phyloP scores from a whole-genome alignment of 805 yeast genomes.

The Yarrowia hollandica region DNA sequence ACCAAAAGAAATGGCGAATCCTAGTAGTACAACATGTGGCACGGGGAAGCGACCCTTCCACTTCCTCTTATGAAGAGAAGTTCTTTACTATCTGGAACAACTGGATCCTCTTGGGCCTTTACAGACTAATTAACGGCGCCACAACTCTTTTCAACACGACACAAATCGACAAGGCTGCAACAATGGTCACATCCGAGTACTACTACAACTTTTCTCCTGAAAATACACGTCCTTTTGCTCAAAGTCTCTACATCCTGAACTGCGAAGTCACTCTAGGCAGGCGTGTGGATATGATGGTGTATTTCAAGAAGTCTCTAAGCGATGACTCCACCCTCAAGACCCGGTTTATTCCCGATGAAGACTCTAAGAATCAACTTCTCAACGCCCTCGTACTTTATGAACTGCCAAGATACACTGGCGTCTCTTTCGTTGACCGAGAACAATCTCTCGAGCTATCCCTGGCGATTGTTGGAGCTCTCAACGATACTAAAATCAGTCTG shows the following conservation, averaged over 20 bases:
- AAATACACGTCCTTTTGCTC: neutral
- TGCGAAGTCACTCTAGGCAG: conserved; percentile 16
- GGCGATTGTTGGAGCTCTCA: conserved; percentile 13
- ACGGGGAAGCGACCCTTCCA: neutral
- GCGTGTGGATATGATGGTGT: neutral
- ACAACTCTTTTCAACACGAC: conserved; percentile 13
- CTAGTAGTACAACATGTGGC: conserved; percentile 3
- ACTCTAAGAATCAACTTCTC: conserved; percentile 3
- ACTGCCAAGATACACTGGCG: conserved; percentile 30
- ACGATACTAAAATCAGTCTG: conserved; percentile 8
- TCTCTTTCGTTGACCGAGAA: neutral
- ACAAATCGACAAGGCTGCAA: conserved; percentile 24
- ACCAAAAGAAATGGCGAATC: conserved; percentile 23
- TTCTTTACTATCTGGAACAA: conserved; percentile 14
- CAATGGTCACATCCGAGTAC: neutral
- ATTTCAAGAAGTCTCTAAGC: neutral
- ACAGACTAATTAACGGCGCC: conserved; percentile 12
- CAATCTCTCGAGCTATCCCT: conserved; percentile 11
- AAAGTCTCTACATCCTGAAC: conserved; percentile 1
- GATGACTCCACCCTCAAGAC: neutral
- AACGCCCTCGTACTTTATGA: conserved; percentile 27
- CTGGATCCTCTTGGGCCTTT: conserved; percentile 11
- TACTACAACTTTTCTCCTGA: conserved; percentile 11
- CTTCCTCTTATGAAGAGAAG: neutral
- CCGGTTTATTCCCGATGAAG: neutral